Evolutionary conservation across 75 land plant species (phyloP).

Genomic region (Selaginella moellendorffii): DNA sequence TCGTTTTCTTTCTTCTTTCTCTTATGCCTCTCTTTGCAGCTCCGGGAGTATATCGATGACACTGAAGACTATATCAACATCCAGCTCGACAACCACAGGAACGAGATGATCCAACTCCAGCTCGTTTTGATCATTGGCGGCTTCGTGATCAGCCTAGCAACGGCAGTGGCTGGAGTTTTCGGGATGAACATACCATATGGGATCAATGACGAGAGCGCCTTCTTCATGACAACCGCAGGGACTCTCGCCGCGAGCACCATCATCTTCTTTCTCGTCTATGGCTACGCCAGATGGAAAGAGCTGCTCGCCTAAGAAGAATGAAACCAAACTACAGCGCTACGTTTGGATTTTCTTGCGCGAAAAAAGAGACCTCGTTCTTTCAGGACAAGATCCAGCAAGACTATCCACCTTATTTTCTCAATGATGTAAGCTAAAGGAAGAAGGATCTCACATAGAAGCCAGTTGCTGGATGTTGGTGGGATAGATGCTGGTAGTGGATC

Average conservation of each 20-base stretch:
- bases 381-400: too few relatives aligned
- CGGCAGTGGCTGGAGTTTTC: conserved; percentile 47
- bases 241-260: conserved; percentile 19
- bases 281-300: conserved; percentile 79
- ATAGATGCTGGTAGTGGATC: too few relatives aligned
- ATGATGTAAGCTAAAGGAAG: too few relatives aligned
- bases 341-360: too few relatives aligned
- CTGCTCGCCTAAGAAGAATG: too few relatives aligned
- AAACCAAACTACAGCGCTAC: too few relatives aligned
- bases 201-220: conserved; percentile 30
- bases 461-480: too few relatives aligned
- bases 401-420: too few relatives aligned
- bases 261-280: conserved; percentile 52
- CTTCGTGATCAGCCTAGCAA: conserved; percentile 48
- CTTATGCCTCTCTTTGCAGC: too few relatives aligned
- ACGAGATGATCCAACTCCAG: conserved; percentile 88
- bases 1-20: too few relatives aligned
- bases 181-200: conserved; percentile 70
- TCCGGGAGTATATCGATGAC: conserved; percentile 97
- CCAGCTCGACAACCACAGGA: conserved; percentile 88
- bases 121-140: conserved; percentile 57
- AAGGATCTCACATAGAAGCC: too few relatives aligned
- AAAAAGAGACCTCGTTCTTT: too few relatives aligned
- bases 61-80: conserved; percentile 98
- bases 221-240: conserved; percentile 27